These are phyloP conservation scores for Alternaria metachromatica DNA, from an alignment of 2,329 filamentous ascomycete genomes.

Conservation along the genomic window DNA sequence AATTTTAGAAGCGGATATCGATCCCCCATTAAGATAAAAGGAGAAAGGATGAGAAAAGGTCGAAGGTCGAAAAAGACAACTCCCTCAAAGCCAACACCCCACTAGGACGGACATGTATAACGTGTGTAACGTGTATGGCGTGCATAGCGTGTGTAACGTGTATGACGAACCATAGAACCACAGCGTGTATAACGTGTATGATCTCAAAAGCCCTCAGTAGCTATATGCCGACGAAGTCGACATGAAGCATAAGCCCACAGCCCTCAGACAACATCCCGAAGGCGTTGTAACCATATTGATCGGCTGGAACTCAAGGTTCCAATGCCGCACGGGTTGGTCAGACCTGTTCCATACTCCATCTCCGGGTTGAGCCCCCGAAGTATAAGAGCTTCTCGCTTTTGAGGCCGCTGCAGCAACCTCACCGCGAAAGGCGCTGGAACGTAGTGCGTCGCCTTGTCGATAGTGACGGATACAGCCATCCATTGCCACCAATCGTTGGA, in stretches of 20 bases:
- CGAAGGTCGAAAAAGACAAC: background rate
- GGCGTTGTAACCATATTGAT: constrained; percentile 9
- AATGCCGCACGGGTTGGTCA: constrained; percentile 17
- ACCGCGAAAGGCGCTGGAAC: constrained; percentile 5
- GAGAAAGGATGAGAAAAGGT: constrained; percentile 4
- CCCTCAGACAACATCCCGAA: constrained; percentile 2
- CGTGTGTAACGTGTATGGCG: background rate
- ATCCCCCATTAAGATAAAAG: background rate
- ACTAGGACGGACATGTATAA: constrained; percentile 8
- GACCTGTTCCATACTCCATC: constrained; percentile 19
- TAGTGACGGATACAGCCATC: background rate
- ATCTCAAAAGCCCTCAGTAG: constrained; percentile 13
- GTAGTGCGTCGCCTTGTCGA: background rate
- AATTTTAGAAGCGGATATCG: constrained; percentile 46
- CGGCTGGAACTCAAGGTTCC: background rate
- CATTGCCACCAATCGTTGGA: background rate
- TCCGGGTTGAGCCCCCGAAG: background rate
- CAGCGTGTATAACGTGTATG: background rate
- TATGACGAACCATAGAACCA: background rate
- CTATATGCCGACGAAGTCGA: constrained; percentile 6
- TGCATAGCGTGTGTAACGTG: background rate
- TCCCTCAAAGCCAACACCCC: background rate
- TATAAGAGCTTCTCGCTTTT: background rate
- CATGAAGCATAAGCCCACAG: background rate
- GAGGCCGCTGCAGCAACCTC: background rate